phyloP scores from a whole-genome alignment of 163 green algal species.

The Scenedesmus sp. region DNA sequence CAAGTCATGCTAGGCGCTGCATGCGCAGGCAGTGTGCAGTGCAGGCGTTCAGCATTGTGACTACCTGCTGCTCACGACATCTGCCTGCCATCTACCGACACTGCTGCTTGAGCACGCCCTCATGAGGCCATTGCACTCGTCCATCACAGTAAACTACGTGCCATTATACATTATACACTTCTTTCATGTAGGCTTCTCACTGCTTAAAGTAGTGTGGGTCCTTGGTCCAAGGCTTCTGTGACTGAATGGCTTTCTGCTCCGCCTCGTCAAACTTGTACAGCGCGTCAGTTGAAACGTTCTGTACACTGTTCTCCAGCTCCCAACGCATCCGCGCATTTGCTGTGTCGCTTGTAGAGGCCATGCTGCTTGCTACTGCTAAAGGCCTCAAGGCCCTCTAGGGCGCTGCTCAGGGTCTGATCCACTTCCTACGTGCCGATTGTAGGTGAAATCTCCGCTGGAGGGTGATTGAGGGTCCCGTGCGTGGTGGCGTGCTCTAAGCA shows the following conservation, averaged over 20 bases:
- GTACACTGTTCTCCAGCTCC: slow-evolving; percentile 96
- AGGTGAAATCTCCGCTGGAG: background rate
- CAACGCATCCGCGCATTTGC: slow-evolving; percentile 76
- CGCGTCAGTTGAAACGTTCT: slow-evolving; percentile 62
- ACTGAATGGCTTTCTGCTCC: slow-evolving; percentile 82
- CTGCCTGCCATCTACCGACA: too few species aligned
- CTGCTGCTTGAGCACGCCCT: too few species aligned
- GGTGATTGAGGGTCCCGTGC: background rate
- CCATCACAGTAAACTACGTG: background rate
- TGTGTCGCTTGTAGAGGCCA: slow-evolving; percentile 51
- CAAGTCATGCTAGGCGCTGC: background rate
- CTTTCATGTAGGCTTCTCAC: slow-evolving; percentile 59
- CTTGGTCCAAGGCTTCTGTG: slow-evolving; percentile 89
- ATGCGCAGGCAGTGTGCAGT: background rate
- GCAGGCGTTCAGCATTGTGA: too few species aligned
- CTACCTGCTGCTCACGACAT: too few species aligned
- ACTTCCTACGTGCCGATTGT: background rate
- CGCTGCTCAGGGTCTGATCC: background rate
- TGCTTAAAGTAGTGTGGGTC: slow-evolving; percentile 97
- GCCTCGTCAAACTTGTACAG: slow-evolving; percentile 85
- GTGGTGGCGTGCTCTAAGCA: background rate
- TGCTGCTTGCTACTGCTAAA: slow-evolving; percentile 5
- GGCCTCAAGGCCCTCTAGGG: background rate
- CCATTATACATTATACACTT: background rate
- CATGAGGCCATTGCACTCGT: too few species aligned